Percentiles rank a stretch among this genome's conserved stretches.
phyloP scores from a whole-genome alignment of 2,329 filamentous ascomycete species.

The Pseudocercospora cruenta region DNA sequence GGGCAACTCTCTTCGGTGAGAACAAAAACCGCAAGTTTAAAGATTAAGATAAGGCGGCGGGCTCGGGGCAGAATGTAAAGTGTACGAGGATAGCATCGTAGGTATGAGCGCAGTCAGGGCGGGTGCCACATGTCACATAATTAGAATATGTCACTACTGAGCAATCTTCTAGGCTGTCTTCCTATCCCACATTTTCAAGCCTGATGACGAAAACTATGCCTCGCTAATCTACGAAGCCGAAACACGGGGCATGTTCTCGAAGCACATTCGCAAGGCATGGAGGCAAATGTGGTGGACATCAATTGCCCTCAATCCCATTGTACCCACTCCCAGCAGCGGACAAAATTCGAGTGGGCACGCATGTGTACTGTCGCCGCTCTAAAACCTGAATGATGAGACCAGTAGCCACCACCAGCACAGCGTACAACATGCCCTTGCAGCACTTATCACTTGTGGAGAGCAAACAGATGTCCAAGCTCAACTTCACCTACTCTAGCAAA shows the following conservation, averaged over 20 bases:
- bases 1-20: conserved; percentile 86
- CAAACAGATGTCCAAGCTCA: too few relatives aligned
- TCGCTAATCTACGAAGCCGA: background rate
- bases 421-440: too few relatives aligned
- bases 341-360: too few relatives aligned
- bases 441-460: too few relatives aligned
- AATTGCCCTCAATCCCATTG: too few relatives aligned
- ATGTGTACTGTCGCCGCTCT: too few relatives aligned
- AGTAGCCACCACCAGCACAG: too few relatives aligned
- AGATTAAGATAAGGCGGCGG: conserved; percentile 62
- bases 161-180: background rate
- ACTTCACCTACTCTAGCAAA: too few relatives aligned
- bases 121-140: background rate
- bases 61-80: background rate
- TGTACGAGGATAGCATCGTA: background rate
- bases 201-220: background rate
- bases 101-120: background rate
- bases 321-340: too few relatives aligned
- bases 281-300: background rate
- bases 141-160: background rate
- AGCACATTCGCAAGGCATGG: background rate
- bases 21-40: conserved; percentile 96
- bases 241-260: too few relatives aligned
- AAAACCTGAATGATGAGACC: too few relatives aligned
- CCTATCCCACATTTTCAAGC: background rate